Evolutionary conservation across 2,329 filamentous ascomycete genomes (phyloP).

Genomic region (Nemania bipapillata): DNA sequence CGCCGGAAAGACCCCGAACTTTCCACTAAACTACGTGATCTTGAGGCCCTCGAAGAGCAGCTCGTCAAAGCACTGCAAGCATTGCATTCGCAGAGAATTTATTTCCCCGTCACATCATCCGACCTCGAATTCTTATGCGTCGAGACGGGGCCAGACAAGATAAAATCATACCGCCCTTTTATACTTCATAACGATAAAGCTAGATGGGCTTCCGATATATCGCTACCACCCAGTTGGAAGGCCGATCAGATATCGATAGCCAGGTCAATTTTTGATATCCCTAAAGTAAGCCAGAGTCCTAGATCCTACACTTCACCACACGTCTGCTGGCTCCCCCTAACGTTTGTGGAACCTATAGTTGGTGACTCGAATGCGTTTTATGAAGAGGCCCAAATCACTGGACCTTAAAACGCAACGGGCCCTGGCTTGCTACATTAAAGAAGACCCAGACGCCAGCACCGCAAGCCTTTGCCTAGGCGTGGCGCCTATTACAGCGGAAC

Average conservation of each 20-base stretch:
- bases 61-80: not conserved
- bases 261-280: slow-evolving; percentile 16
- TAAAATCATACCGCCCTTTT: too few species aligned
- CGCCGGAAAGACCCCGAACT: not conserved
- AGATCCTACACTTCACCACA: too few species aligned
- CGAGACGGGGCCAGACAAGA: not conserved
- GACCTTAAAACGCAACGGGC: slow-evolving; percentile 27
- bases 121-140: not conserved
- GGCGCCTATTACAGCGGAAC: slow-evolving; percentile 27
- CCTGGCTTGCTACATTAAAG: slow-evolving; percentile 17
- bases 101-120: not conserved
- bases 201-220: slow-evolving; percentile 23
- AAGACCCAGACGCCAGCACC: slow-evolving; percentile 5
- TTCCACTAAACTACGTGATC: not conserved
- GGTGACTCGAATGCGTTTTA: not conserved
- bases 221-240: slow-evolving; percentile 21
- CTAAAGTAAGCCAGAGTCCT: slow-evolving; percentile 15
- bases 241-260: slow-evolving; percentile 26
- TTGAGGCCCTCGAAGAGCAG: not conserved
- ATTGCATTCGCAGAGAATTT: not conserved
- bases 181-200: slow-evolving; percentile 13
- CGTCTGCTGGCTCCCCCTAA: too few species aligned
- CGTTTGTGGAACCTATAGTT: not conserved
- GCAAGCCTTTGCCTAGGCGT: slow-evolving; percentile 10
- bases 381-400: not conserved